Conservation (phyloP, 129 eudicot genomes). For the Centrapalus pauciflorus region DNA sequence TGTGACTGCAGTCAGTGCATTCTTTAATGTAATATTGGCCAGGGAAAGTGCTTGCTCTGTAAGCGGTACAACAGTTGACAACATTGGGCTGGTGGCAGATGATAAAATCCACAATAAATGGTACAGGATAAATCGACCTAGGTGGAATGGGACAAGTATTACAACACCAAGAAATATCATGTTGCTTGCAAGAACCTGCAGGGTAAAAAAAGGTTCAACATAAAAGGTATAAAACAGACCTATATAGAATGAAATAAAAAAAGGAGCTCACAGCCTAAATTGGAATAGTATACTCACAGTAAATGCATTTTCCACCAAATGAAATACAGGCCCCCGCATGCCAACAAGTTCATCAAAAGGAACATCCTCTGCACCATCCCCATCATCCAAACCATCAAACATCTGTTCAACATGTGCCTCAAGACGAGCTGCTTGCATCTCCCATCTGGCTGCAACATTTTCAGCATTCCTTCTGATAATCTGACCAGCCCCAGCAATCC, state of each 20-base stretch:
- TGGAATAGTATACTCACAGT: constrained; percentile 54
- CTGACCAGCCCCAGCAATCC: constrained; percentile 92
- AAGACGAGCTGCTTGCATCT: constrained; percentile 96
- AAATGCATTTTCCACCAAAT: constrained; percentile 95
- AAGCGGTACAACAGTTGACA: constrained; percentile 55
- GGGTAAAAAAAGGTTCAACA: background rate
- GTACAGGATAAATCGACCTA: constrained; percentile 70
- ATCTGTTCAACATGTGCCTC: constrained; percentile 98
- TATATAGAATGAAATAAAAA: background rate
- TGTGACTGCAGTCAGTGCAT: constrained; percentile 52
- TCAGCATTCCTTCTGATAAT: constrained; percentile 90
- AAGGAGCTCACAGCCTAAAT: background rate
- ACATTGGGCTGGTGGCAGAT: constrained; percentile 58
- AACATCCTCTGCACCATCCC: constrained; percentile 97
- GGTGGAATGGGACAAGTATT: constrained; percentile 76
- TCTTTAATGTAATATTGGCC: constrained; percentile 77
- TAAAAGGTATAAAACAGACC: background rate
- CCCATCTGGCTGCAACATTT: constrained; percentile 95
- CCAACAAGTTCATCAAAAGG: constrained; percentile 97
- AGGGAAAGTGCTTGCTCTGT: constrained; percentile 71
- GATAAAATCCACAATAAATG: constrained; percentile 68
- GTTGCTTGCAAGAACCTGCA: constrained; percentile 98
- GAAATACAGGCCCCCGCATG: constrained; percentile 97
- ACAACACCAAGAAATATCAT: constrained; percentile 94
- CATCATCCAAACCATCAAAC: constrained; percentile 98